phyloP scores from a whole-genome alignment of 129 eudicot species.

The Smallanthus sonchifolius region DNA sequence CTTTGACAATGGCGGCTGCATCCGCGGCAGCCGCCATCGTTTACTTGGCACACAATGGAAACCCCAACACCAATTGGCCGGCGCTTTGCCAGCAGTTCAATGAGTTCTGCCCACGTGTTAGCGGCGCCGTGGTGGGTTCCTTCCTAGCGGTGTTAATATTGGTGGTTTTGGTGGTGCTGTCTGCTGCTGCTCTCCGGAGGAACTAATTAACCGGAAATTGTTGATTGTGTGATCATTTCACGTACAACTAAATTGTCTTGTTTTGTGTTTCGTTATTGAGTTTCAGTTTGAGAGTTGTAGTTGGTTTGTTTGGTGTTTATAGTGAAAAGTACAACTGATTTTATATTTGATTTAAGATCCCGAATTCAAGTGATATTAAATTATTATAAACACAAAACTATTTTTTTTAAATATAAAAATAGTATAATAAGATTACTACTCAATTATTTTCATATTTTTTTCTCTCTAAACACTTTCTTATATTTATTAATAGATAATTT shows the following conservation, averaged over 20 bases:
- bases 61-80: conserved; percentile 57
- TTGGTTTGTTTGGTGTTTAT: conserved; percentile 7
- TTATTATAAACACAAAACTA: too few relatives aligned
- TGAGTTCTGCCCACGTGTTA: conserved; percentile 61
- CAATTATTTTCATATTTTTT: too few relatives aligned
- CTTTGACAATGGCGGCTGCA: conserved; percentile 53
- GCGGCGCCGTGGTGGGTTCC: conserved; percentile 87
- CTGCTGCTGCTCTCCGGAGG: conserved; percentile 58
- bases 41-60: conserved; percentile 81
- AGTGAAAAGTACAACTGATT: too few relatives aligned
- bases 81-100: conserved; percentile 75
- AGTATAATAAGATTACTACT: too few relatives aligned
- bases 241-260: not conserved
- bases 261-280: not conserved
- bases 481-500: too few relatives aligned
- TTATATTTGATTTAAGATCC: too few relatives aligned
- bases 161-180: conserved; percentile 54
- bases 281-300: not conserved
- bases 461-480: too few relatives aligned
- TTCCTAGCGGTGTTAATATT: conserved; percentile 57
- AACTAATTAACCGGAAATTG: conserved; percentile 30
- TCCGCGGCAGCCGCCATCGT: conserved; percentile 79
- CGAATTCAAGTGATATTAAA: too few relatives aligned
- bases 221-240: not conserved
- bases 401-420: too few relatives aligned